These are phyloP conservation scores for Rosa persica DNA, from an alignment of 306 rosid species.

Conservation along the genomic window DNA sequence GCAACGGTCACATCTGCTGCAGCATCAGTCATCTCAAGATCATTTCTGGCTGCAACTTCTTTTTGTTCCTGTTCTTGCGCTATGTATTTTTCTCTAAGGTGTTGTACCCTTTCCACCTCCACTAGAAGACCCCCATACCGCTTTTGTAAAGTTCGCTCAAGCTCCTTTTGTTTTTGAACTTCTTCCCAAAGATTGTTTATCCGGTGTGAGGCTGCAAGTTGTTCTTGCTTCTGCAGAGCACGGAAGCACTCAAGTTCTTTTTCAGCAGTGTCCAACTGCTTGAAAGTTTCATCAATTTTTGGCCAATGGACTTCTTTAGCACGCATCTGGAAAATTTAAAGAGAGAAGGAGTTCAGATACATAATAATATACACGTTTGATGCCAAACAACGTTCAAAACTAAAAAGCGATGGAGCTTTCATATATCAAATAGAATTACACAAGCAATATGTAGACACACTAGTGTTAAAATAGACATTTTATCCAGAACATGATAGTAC, in stretches of 20 bases:
- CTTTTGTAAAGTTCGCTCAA: conserved; percentile 67
- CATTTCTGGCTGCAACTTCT: conserved; percentile 48
- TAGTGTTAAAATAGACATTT: background rate
- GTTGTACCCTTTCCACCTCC: conserved; percentile 55
- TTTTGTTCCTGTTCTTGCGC: conserved; percentile 47
- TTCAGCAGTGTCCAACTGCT: conserved; percentile 83
- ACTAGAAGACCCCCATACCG: conserved; percentile 62
- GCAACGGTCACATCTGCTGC: conserved; percentile 30
- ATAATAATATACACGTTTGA: no score
- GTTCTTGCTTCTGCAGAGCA: conserved; percentile 87
- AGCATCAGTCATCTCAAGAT: conserved; percentile 39
- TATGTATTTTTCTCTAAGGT: conserved; percentile 45
- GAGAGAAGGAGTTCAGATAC: conserved; percentile 7
- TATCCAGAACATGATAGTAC: background rate
- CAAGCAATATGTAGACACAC: background rate
- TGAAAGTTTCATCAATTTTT: conserved; percentile 79
- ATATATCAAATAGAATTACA: background rate
- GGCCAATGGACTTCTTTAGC: conserved; percentile 78
- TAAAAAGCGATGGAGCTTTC: background rate
- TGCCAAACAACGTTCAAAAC: background rate
- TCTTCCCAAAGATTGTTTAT: conserved; percentile 67
- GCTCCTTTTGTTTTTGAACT: conserved; percentile 86
- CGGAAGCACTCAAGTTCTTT: conserved; percentile 86
- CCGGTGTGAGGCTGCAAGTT: conserved; percentile 72
- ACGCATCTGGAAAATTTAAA: conserved; percentile 56